Evolutionary conservation across 1,284 basidiomycete genomes (phyloP).

Genomic region (Fomes fomentarius): DNA sequence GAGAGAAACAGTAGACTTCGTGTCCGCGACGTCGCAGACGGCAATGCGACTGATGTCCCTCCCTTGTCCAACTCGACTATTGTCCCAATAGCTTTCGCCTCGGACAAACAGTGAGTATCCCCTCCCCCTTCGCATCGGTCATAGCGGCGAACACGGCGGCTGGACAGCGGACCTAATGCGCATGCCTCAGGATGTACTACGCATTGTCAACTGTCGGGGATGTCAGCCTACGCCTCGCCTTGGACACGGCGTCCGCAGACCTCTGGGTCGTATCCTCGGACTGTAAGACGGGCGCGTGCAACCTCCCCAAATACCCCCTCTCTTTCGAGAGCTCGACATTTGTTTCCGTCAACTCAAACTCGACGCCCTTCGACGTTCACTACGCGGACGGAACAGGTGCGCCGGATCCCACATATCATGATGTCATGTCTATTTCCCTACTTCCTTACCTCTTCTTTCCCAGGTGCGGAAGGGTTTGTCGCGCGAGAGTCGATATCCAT

Average conservation of each 20-base stretch:
- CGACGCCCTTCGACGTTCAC: conserved; percentile 56
- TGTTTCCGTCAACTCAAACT: conserved; percentile 57
- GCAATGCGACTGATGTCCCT: conserved; percentile 25
- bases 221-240: conserved; percentile 66
- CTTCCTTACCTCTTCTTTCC: conserved; percentile 6
- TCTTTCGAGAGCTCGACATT: conserved; percentile 68
- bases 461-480: conserved; percentile 70
- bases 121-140: background rate
- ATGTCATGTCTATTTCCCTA: background rate
- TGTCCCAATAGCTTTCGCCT: conserved; percentile 31
- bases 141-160: background rate
- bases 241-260: conserved; percentile 80
- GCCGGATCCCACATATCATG: background rate
- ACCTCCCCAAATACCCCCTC: conserved; percentile 68
- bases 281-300: conserved; percentile 59
- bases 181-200: conserved; percentile 64
- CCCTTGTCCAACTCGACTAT: conserved; percentile 30
- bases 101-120: conserved; percentile 36
- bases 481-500: conserved; percentile 64
- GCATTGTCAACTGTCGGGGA: conserved; percentile 58
- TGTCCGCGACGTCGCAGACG: conserved; percentile 28
- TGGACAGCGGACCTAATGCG: background rate
- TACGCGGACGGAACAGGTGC: conserved; percentile 73
- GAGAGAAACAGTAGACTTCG: conserved; percentile 6
- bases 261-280: conserved; percentile 70